These are phyloP conservation scores for Sporothrix pallida DNA, from an alignment of 2,329 filamentous ascomycete genomes.

Conservation along the genomic window DNA sequence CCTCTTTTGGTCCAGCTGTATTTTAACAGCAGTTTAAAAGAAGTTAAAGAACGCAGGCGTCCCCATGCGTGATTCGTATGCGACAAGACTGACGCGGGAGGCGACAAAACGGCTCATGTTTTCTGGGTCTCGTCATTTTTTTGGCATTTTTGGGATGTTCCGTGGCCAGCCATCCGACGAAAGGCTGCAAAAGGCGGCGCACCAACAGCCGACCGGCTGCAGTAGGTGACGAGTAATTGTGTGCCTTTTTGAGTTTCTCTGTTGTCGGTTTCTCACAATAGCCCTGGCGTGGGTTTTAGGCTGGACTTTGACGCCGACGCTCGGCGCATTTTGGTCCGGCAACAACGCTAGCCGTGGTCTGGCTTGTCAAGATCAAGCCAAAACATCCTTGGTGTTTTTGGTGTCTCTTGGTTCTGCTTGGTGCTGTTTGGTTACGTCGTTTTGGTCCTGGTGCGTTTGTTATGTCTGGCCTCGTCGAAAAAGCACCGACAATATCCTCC, in stretches of 20 bases:
- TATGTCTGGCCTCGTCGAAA: too few relatives aligned
- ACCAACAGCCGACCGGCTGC: constrained; percentile 26
- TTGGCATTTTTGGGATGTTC: neutral
- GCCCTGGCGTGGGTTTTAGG: neutral
- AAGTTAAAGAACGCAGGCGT: too few relatives aligned
- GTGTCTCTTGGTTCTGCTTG: neutral
- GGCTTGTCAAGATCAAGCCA: neutral
- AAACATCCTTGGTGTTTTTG: neutral
- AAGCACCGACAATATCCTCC: neutral
- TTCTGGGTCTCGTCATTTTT: neutral
- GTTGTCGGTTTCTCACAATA: neutral
- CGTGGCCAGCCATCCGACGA: neutral
- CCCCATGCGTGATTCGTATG: too few relatives aligned
- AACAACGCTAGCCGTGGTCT: neutral
- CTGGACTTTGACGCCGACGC: neutral
- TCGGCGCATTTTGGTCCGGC: constrained; percentile 15
- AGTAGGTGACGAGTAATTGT: neutral
- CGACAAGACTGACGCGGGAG: neutral
- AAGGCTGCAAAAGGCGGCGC: neutral
- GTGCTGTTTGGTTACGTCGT: neutral
- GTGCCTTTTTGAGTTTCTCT: neutral
- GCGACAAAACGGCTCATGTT: constrained; percentile 2
- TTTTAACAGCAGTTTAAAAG: too few relatives aligned
- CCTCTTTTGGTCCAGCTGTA: too few relatives aligned
- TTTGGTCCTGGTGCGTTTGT: neutral